phyloP scores from a whole-genome alignment of 169 alveolate genomes.

The Babesia divergens region DNA sequence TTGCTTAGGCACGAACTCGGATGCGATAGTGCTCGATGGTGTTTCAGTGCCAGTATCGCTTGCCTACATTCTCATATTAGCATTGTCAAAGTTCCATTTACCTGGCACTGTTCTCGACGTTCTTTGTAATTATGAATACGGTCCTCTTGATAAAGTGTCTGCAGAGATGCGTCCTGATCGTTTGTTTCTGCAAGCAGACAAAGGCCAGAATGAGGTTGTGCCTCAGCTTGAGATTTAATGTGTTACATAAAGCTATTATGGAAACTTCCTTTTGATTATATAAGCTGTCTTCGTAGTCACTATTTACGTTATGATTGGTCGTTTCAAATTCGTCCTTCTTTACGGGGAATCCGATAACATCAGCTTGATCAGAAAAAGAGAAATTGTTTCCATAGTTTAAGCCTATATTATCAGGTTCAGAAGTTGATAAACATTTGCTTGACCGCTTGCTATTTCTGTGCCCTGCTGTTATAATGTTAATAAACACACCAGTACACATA shows the following conservation, averaged over 20 bases:
- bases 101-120: conserved; percentile 15
- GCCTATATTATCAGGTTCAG: neutral
- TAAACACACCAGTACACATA: neutral
- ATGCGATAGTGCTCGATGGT: neutral
- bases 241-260: conserved; percentile 1
- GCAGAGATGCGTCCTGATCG: neutral
- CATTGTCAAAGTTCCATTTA: neutral
- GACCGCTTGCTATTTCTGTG: neutral
- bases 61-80: neutral
- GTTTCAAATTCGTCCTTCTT: neutral
- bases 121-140: neutral
- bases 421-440: neutral
- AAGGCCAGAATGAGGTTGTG: conserved; percentile 10
- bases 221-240: neutral
- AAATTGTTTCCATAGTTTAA: neutral
- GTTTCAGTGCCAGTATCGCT: conserved; percentile 13
- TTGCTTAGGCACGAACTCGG: too few relatives aligned
- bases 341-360: neutral
- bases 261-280: neutral
- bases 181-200: neutral
- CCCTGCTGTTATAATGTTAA: neutral
- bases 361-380: conserved; percentile 2
- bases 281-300: neutral
- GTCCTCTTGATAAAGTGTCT: neutral
- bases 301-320: neutral